These are phyloP conservation scores for Chrysanthemum lavandulifolium DNA, from an alignment of 129 eudicot genomes.

Conservation along the genomic window DNA sequence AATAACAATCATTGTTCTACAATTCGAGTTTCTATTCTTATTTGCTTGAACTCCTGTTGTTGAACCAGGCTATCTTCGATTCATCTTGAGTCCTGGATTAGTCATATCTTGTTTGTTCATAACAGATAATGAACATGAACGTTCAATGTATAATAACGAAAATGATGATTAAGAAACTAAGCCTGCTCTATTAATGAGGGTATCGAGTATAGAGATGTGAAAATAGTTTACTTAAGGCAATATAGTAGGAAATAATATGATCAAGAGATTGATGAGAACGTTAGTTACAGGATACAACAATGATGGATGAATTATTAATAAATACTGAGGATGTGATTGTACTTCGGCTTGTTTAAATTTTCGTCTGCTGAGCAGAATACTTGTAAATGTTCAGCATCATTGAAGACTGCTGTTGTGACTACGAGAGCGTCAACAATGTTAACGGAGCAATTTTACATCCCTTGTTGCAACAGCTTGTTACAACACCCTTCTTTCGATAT, in stretches of 20 bases:
- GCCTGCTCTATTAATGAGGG: not conserved
- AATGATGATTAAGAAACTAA: too few species aligned
- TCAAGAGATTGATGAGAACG: slow-evolving; percentile 23
- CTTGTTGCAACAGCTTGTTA: slow-evolving; percentile 31
- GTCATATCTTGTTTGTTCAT: too few species aligned
- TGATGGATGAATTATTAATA: not conserved
- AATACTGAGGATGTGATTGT: not conserved
- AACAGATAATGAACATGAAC: too few species aligned
- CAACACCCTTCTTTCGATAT: slow-evolving; percentile 32
- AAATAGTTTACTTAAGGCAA: not conserved
- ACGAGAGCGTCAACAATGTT: slow-evolving; percentile 32
- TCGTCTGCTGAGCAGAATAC: slow-evolving; percentile 55
- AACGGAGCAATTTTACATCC: slow-evolving; percentile 32
- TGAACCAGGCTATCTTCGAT: too few species aligned
- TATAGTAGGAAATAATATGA: too few species aligned
- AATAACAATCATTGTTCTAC: too few species aligned
- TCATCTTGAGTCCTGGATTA: too few species aligned
- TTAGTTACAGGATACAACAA: slow-evolving; percentile 30
- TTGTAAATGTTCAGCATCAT: slow-evolving; percentile 61
- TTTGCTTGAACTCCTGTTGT: too few species aligned
- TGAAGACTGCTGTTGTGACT: slow-evolving; percentile 92
- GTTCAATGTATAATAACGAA: too few species aligned
- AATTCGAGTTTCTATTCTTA: too few species aligned
- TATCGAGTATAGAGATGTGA: not conserved
- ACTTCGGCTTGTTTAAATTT: slow-evolving; percentile 14